Conservation (phyloP, 768 basidiomycete genomes). For the Tricholoma matsutake region DNA sequence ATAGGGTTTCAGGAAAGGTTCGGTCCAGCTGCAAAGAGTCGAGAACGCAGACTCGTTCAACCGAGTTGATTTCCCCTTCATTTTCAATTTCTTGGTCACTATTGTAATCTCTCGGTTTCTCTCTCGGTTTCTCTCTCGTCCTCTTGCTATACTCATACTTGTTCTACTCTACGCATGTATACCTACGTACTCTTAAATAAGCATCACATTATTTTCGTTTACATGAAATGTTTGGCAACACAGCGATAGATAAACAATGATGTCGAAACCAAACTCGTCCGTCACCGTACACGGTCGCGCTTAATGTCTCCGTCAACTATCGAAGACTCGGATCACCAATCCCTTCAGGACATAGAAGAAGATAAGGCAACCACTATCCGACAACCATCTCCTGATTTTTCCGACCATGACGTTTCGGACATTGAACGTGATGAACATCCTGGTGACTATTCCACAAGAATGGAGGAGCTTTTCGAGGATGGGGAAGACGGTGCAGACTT, state of each 20-base stretch:
- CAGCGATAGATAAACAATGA: constrained; percentile 4
- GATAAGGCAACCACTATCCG: constrained; percentile 20
- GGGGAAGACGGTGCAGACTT: constrained; percentile 32
- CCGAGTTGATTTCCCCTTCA: not conserved
- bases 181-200: not conserved
- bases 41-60: constrained; percentile 39
- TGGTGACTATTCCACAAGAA: constrained; percentile 64
- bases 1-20: constrained; percentile 87
- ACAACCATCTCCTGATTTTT: constrained; percentile 28
- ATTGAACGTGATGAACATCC: constrained; percentile 33
- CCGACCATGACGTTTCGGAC: constrained; percentile 43
- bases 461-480: constrained; percentile 62
- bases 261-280: not conserved
- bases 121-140: not conserved
- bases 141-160: constrained; percentile 2
- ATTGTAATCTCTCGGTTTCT: not conserved
- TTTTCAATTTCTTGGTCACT: constrained; percentile 4
- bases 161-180: not conserved
- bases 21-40: constrained; percentile 50
- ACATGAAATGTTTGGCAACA: constrained; percentile 2
- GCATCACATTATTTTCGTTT: no score
- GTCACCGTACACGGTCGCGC: constrained; percentile 1
- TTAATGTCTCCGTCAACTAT: constrained; percentile 10
- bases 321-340: not conserved
- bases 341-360: constrained; percentile 9